Conservation (phyloP, 1,284 basidiomycete species). For the Ceratobasidium sp. region DNA sequence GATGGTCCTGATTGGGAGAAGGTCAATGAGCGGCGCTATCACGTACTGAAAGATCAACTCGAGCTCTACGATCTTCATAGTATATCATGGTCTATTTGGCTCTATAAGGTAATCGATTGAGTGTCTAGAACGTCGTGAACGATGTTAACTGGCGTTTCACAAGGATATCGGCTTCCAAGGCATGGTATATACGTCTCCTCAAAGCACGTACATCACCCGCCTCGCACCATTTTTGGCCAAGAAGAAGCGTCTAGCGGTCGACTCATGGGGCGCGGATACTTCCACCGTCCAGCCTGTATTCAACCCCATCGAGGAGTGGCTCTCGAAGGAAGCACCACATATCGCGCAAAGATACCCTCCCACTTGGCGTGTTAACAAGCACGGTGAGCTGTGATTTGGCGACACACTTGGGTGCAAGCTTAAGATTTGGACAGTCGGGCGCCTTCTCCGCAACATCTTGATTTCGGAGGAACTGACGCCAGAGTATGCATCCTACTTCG, state of each 20-base stretch:
- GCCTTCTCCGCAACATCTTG: constrained; percentile 70
- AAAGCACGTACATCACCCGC: constrained; percentile 53
- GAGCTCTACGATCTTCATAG: constrained; percentile 55
- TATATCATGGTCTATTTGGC: constrained; percentile 58
- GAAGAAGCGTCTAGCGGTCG: constrained; percentile 53
- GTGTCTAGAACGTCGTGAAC: not conserved
- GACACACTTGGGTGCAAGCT: not conserved
- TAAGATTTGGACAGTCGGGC: constrained; percentile 55
- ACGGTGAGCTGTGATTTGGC: constrained; percentile 1
- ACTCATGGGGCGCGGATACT: constrained; percentile 53
- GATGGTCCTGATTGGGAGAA: constrained; percentile 55
- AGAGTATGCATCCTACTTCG: constrained; percentile 71
- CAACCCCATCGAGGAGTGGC: constrained; percentile 54
- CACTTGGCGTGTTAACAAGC: constrained; percentile 35
- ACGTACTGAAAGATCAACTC: constrained; percentile 57
- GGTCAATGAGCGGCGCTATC: constrained; percentile 57
- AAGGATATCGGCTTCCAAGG: constrained; percentile 58
- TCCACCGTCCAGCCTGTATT: constrained; percentile 52
- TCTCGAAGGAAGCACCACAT: constrained; percentile 51
- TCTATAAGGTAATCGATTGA: constrained; percentile 55
- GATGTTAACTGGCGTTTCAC: not conserved
- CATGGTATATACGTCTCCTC: constrained; percentile 51
- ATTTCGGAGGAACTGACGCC: constrained; percentile 70
- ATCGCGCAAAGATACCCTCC: constrained; percentile 54
- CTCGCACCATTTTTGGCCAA: constrained; percentile 51